Evolutionary conservation across 192 early-diverging fungal genomes (phyloP), one percentile per base, ranked within the genome.

Genomic region (Gamsiella multidivaricata): DNA sequence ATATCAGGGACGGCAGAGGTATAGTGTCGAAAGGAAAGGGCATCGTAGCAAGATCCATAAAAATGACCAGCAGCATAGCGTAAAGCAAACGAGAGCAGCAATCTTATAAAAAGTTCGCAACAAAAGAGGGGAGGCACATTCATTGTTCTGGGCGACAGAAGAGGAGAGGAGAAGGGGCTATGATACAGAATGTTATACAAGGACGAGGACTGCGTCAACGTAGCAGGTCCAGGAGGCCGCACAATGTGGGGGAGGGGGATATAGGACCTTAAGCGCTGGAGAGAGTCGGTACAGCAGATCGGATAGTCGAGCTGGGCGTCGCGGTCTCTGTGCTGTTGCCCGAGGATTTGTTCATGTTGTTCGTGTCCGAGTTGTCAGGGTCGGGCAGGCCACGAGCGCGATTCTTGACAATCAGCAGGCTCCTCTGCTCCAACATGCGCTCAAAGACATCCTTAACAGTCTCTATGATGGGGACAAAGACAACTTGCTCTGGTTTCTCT

Each of bases 381-480:
- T 62, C 72, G 2, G 68, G 6, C 39, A 76, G n/a, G 2, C 72
- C 72, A 17, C 72, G 64, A 17, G 72, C 72, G 2, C 65, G 49
- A 59, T 76, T 76, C 72, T 76, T 76, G 65, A 76, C 58, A 41
- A 76, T 66, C 32, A 76, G 31, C 3, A 76, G 33, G 33, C 65
- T 68, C 7, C 72, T 36, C 17, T 54, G 64, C 42, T 76, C 72
- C 23, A 76, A 28, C 72, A 76, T 76, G 20, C 72, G 64, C 59
- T 76, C 72, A 62, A 76, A 76, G 11, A 76, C 72, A 29, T 76
- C 42, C 3, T 20, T 64, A 6, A 76, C 72, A 1, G 72, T 76
- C 52, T 76, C 72, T 1, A 45, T 61, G 6, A 76, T 41, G 20
- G 57, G 72, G 31, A 49, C 64, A 61, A 32, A 68, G 18, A n/a